Evolutionary conservation across 2,329 filamentous ascomycete species (phyloP).

Genomic region (Teratosphaeria viscida): DNA sequence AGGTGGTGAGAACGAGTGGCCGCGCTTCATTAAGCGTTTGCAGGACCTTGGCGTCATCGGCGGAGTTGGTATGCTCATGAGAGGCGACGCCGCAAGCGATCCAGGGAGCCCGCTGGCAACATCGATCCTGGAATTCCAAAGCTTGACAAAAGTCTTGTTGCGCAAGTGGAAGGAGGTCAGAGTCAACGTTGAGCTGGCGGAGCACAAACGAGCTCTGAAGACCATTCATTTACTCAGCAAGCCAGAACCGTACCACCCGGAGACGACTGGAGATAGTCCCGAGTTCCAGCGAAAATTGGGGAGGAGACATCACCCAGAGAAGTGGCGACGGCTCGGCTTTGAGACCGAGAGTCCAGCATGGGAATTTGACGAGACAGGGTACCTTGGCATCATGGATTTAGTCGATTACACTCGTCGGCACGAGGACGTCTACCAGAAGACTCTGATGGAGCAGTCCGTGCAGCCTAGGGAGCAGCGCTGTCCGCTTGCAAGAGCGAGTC

Average conservation of each 20-base stretch:
- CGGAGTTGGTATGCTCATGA: slow-evolving; percentile 83
- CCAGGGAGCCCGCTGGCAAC: slow-evolving; percentile 78
- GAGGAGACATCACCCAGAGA: slow-evolving; percentile 71
- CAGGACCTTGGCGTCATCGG: slow-evolving; percentile 91
- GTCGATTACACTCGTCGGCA: slow-evolving; percentile 88
- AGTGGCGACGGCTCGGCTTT: slow-evolving; percentile 88
- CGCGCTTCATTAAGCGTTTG: slow-evolving; percentile 83
- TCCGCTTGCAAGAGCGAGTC: slow-evolving; percentile 74
- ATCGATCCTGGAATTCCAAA: slow-evolving; percentile 86
- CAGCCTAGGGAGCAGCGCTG: slow-evolving; percentile 63
- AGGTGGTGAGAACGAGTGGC: slow-evolving; percentile 75
- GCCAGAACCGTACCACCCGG: slow-evolving; percentile 45
- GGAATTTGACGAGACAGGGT: slow-evolving; percentile 80
- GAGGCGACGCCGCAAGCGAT: slow-evolving; percentile 84
- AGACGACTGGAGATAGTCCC: slow-evolving; percentile 9
- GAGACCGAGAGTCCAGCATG: slow-evolving; percentile 75
- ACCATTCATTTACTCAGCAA: slow-evolving; percentile 58
- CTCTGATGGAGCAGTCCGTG: slow-evolving; percentile 77
- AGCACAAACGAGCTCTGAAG: slow-evolving; percentile 80
- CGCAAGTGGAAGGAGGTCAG: slow-evolving; percentile 73
- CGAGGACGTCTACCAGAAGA: slow-evolving; percentile 85
- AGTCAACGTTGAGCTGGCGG: slow-evolving; percentile 75
- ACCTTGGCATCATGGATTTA: slow-evolving; percentile 93
- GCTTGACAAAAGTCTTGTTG: slow-evolving; percentile 75
- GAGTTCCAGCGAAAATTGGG: slow-evolving; percentile 31